Base-by-base conservation (phyloP, 2,329 filamentous ascomycete genomes). In the Alternaria sp. region DNA sequence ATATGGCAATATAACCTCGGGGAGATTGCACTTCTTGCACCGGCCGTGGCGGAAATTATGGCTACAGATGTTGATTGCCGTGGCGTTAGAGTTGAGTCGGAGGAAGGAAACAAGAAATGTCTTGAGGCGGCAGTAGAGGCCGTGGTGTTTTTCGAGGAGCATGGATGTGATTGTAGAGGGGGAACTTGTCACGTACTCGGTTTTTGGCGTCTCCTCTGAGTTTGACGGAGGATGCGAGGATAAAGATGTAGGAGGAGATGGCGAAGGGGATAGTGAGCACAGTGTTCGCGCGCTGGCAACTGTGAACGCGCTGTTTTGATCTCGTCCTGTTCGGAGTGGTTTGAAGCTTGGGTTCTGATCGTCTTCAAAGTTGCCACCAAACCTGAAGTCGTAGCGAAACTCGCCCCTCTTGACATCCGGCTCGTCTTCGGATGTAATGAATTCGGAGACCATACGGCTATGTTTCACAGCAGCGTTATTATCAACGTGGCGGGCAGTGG, bases 121-220 rank as follows among this genome's bases (percentile, higher is more conserved):
- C 40, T 55, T 55, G 11, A 52, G 6, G 4, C 51, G 51, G 26
- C 55, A 54, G 42, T 48, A 55, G 2, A 40, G 14, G 21, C 51
- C 51, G n/a, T 61, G 51, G 7, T 54, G 50, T 4, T 54, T 51
- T 6, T 45, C 31, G 3, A 31, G 26, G 17, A 14, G 9, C 5
- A 41, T 11, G 13, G 36, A 36, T 5, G 26, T 41, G 8, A 40
- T 10, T 4, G 26, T 33, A 4, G 36, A 41, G 36, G 33, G 24
- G 1, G 49, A 23, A 33, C 33, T 23, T 23, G 23, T 29, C 13
- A 9, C 34, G 9, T 26, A 36, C 11, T 24, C 33, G 11, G 21
- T 9, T 8, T 34, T 2, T 6, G 31, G 23, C 5, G 17, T n/a
- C 13, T 24, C 21, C 14, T 13, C 21, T 17, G 3, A 39, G 21